Conservation (phyloP, 805 yeast genomes). For the Candida arabinofermentans region DNA sequence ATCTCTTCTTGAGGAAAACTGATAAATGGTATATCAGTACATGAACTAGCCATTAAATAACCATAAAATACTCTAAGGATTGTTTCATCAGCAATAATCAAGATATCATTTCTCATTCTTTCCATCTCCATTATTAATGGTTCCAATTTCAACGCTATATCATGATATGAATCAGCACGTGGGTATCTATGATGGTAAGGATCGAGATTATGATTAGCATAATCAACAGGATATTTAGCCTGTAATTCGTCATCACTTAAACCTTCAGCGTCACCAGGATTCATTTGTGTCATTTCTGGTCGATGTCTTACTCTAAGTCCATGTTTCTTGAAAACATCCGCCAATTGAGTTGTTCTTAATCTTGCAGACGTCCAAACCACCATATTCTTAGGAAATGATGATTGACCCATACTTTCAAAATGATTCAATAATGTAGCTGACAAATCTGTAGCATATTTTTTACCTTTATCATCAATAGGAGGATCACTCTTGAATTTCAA, state of each 20-base stretch:
- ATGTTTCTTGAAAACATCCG: conserved; percentile 56
- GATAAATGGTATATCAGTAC: conserved; percentile 78
- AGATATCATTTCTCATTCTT: conserved; percentile 79
- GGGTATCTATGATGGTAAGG: conserved; percentile 93
- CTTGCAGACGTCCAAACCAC: conserved; percentile 96
- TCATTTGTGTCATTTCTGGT: conserved; percentile 79
- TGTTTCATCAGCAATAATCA: conserved; percentile 91
- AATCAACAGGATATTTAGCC: conserved; percentile 64
- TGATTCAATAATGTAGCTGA: conserved; percentile 49
- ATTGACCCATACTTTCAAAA: conserved; percentile 17
- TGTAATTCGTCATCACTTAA: conserved; percentile 58
- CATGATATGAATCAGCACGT: conserved; percentile 93
- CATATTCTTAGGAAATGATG: conserved; percentile 35
- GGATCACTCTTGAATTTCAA: conserved; percentile 72
- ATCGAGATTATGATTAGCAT: conserved; percentile 58
- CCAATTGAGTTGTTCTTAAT: conserved; percentile 76
- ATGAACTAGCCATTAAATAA: conserved; percentile 87
- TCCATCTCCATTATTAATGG: conserved; percentile 93
- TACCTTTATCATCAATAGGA: conserved; percentile 72
- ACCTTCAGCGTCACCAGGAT: conserved; percentile 84
- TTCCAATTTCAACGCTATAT: conserved; percentile 89
- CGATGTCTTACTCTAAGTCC: conserved; percentile 70
- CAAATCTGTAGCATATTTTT: conserved; percentile 59
- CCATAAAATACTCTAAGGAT: conserved; percentile 88
- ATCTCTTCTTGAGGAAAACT: conserved; percentile 78